Conservation (phyloP, 139 green algal genomes). For the Penium margaritaceum region DNA sequence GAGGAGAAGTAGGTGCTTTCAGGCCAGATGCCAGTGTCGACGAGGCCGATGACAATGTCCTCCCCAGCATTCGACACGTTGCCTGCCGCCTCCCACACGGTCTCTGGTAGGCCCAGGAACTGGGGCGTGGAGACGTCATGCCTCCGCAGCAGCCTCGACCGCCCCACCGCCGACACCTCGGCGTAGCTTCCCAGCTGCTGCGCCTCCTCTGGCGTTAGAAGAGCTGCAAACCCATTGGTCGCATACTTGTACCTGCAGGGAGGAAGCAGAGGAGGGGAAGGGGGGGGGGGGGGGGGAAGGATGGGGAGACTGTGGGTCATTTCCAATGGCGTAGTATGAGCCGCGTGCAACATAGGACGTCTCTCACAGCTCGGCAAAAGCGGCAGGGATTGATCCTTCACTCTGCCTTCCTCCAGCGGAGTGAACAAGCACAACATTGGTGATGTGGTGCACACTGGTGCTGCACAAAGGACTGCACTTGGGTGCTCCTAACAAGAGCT, state of each 20-base stretch:
- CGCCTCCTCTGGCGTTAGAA: neutral
- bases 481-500: too few relatives aligned
- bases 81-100: neutral
- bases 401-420: too few relatives aligned
- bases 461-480: too few relatives aligned
- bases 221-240: neutral
- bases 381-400: too few relatives aligned
- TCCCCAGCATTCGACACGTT: neutral
- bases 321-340: too few relatives aligned
- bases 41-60: neutral
- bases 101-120: neutral
- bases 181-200: neutral
- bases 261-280: too few relatives aligned
- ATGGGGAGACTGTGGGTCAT: too few relatives aligned
- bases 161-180: neutral
- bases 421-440: too few relatives aligned
- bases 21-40: constrained; percentile 3
- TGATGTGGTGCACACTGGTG: too few relatives aligned
- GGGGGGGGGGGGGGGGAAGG: too few relatives aligned
- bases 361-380: too few relatives aligned
- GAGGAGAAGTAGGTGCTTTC: neutral
- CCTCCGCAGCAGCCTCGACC: neutral
- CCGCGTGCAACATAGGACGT: too few relatives aligned
- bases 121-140: neutral
- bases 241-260: constrained; percentile 7